phyloP scores from a whole-genome alignment of 2,329 filamentous ascomycete species.

The Alternaria triticina region DNA sequence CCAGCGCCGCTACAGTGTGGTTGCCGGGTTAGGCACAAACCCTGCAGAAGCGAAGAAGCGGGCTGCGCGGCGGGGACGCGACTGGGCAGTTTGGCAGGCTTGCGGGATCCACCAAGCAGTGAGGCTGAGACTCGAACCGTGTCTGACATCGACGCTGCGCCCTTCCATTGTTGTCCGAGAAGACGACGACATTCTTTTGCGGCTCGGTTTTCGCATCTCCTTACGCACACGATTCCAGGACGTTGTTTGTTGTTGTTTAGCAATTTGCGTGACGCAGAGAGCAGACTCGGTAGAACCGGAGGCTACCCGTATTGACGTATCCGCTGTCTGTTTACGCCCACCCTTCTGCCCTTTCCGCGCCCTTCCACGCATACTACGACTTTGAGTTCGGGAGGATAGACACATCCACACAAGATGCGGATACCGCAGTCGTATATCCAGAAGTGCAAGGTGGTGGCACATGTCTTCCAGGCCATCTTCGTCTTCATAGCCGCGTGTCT shows the following conservation, averaged over 20 bases:
- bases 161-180: background rate
- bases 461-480: slow-evolving; percentile 60
- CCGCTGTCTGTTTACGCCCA: slow-evolving; percentile 1
- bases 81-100: slow-evolving; percentile 5
- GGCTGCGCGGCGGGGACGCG: slow-evolving; percentile 12
- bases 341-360: background rate
- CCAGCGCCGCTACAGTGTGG: slow-evolving; percentile 1
- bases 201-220: background rate
- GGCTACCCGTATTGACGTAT: background rate
- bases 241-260: background rate
- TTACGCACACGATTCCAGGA: background rate
- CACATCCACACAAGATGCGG: slow-evolving; percentile 45
- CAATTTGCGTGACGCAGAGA: background rate
- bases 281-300: background rate
- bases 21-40: slow-evolving; percentile 12
- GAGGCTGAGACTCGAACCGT: slow-evolving; percentile 22
- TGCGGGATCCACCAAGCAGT: slow-evolving; percentile 13
- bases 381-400: background rate
- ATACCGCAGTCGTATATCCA: slow-evolving; percentile 57
- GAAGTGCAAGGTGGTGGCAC: slow-evolving; percentile 62
- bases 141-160: background rate
- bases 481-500: slow-evolving; percentile 66
- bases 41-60: slow-evolving; percentile 8
- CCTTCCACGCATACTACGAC: background rate
- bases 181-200: background rate